A percentile compares a stretch with the other conserved stretches of the same genome.
phyloP scores from a whole-genome alignment of 2,329 filamentous ascomycete species.

The Fusarium sp. region DNA sequence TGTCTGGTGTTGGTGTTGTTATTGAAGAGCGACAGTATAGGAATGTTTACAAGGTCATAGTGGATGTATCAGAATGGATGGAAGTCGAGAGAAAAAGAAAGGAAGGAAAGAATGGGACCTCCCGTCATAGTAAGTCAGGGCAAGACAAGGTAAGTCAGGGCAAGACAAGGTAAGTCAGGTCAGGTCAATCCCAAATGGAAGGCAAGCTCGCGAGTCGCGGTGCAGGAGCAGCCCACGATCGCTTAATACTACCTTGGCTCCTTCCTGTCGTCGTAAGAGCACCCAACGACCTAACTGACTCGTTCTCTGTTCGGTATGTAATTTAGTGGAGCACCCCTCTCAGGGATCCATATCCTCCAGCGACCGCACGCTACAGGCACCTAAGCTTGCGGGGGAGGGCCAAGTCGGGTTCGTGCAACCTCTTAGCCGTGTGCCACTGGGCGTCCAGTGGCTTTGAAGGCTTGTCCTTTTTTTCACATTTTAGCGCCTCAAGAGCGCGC shows the following conservation, averaged over 20 bases:
- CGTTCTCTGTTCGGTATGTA: constrained; percentile 34
- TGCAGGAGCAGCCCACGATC: constrained; percentile 43
- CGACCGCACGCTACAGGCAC: constrained; percentile 16
- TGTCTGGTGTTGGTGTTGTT: background rate
- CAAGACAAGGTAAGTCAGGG: background rate
- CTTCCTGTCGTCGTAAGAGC: constrained; percentile 7
- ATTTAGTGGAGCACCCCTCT: constrained; percentile 32
- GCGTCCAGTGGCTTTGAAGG: constrained; percentile 14
- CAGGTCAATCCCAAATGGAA: constrained; percentile 3
- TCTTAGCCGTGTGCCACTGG: constrained; percentile 24
- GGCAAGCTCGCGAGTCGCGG: constrained; percentile 13
- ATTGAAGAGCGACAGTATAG: constrained; percentile 17
- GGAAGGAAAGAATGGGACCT: constrained; percentile 39
- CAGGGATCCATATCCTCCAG: too few relatives aligned
- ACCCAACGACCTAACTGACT: constrained; percentile 38
- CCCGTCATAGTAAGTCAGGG: background rate
- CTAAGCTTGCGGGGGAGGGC: constrained; percentile 50
- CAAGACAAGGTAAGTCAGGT: background rate
- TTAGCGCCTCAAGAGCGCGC: constrained; percentile 18
- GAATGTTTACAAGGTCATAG: constrained; percentile 18
- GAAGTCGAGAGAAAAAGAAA: constrained; percentile 23
- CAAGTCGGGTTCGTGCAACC: constrained; percentile 38
- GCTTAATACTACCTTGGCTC: constrained; percentile 42
- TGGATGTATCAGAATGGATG: constrained; percentile 15
- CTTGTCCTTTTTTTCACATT: constrained; percentile 21